Evolutionary conservation across 2,329 filamentous ascomycete species (phyloP), one percentile per base, ranked within the genome.

Genomic region (Cladorrhinum sp.): DNA sequence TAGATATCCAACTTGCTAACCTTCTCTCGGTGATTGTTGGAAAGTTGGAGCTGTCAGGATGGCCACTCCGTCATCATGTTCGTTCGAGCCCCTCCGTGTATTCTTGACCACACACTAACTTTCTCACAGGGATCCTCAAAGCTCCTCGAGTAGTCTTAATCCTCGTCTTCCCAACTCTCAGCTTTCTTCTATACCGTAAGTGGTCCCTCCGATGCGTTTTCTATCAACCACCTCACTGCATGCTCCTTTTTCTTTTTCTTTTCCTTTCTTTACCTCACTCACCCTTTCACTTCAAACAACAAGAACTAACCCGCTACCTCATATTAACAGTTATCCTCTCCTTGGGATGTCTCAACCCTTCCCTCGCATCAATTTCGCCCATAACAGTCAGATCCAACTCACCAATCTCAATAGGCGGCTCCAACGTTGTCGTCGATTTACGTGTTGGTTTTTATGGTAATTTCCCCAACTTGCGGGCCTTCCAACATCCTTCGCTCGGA

Each of bases 401-500:
- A 8, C 33, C 57, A 16, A 50, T 65, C 10, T 39, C 42, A 21
- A 51, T 67, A 42, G 62, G 63, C 58, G 65, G 64, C 2, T 26
- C 55, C n/a, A 36, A 26, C 7, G 23, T 62, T 48, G 48, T 20
- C 5, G 51, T 67, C 8, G 64, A 67, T 60, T 48, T 67, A 3
- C 64, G 63, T 21, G 52, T 67, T 26, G 66, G 66, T 2, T 66
- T 66, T 57, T 65, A 33, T 50, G 64, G 65, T 64, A 57, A 23
- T 23, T 51, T 18, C 18, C 14, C 18, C 5, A n/a, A 5, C 12
- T 4, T 12, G 9, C n/a, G n/a, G n/a, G n/a, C n/a, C n/a, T n/a
- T n/a, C n/a, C n/a, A n/a, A n/a, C n/a, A n/a, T n/a, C n/a, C 9
- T 42, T n/a, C 23, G 2, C 14, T 16, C n/a, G 2, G 14, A 24